phyloP scores from a whole-genome alignment of 2,329 filamentous ascomycete species.

The Ceratocystis variospora region DNA sequence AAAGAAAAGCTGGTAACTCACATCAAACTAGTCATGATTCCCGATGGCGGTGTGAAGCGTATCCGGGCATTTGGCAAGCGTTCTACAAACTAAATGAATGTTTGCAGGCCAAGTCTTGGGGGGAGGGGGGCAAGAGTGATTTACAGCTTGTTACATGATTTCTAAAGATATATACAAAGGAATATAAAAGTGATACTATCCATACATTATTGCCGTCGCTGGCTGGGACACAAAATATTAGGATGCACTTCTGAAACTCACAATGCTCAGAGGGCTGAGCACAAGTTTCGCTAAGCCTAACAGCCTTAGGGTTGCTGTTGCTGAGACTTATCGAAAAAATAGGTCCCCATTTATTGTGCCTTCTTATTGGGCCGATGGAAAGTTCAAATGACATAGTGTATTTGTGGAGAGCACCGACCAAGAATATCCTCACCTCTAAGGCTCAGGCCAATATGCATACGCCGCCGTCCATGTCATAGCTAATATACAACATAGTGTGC shows the following conservation, averaged over 20 bases:
- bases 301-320: background rate
- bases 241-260: background rate
- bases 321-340: background rate
- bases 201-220: background rate
- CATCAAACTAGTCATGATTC: conserved; percentile 83
- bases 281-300: background rate
- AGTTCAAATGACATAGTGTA: background rate
- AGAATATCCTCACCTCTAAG: background rate
- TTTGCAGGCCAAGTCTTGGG: background rate
- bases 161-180: conserved; percentile 3
- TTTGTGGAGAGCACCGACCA: background rate
- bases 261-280: background rate
- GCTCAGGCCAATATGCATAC: conserved; percentile 5
- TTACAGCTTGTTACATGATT: background rate
- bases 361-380: background rate
- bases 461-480: background rate
- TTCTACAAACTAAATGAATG: conserved; percentile 18
- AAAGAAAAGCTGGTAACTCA: conserved; percentile 56
- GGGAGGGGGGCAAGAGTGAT: too few relatives aligned
- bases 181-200: background rate
- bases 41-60: conserved; percentile 84
- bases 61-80: conserved; percentile 47
- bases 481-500: background rate
- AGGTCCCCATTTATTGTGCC: background rate
- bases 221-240: background rate